Conservation (phyloP, 192 early-diverging fungal genomes). For the Coemansia sp. region DNA sequence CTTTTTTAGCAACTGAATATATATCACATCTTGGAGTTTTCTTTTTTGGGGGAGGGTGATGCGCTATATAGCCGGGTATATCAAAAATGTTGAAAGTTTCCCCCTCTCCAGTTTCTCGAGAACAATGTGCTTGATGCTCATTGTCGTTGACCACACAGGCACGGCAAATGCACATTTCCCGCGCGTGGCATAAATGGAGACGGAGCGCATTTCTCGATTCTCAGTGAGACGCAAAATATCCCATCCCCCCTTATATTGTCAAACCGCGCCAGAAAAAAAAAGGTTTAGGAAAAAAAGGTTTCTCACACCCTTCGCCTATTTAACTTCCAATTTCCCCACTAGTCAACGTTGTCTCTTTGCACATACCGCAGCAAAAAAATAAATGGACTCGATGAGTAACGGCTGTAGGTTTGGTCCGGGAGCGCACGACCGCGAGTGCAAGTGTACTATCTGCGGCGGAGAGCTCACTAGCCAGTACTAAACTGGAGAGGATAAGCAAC, state of each 20-base stretch:
- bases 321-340: neutral
- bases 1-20: neutral
- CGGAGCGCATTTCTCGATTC: neutral
- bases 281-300: neutral
- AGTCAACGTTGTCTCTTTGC: neutral
- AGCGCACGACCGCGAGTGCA: conserved; percentile 8
- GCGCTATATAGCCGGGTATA: neutral
- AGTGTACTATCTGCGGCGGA: neutral
- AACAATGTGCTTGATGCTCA: neutral
- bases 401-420: neutral
- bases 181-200: conserved; percentile 5
- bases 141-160: neutral
- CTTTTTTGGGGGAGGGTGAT: neutral
- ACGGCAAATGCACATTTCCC: neutral
- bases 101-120: neutral
- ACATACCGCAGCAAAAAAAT: neutral
- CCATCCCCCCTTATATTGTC: neutral
- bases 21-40: neutral
- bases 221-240: neutral
- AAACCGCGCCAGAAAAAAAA: conserved; percentile 3
- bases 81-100: neutral
- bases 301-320: neutral
- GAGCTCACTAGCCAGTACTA: neutral
- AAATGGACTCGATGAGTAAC: neutral
- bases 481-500: neutral